Percentiles rank a stretch among this genome's conserved stretches.
These are phyloP conservation scores for Fabrea salina DNA, from an alignment of 169 alveolate genomes.

Conservation along the genomic window DNA sequence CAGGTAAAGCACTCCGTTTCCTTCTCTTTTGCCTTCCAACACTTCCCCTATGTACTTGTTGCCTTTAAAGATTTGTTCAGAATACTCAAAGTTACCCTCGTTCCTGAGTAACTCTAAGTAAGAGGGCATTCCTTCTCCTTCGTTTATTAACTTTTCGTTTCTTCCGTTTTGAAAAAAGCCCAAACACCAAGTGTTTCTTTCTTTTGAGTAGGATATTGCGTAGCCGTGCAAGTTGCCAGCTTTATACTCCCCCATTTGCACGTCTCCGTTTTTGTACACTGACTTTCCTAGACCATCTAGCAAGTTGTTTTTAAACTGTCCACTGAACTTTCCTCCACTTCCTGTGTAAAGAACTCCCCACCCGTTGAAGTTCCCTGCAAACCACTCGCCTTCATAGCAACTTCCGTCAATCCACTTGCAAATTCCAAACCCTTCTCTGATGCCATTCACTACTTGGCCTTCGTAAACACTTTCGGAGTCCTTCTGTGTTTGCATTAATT, in stretches of 20 bases:
- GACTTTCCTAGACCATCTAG: constrained; percentile 15
- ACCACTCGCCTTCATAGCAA: constrained; percentile 69
- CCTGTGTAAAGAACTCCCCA: constrained; percentile 23
- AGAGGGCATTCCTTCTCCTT: constrained; percentile 15
- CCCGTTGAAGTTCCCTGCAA: no score
- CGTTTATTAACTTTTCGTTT: background rate
- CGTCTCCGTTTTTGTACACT: constrained; percentile 9
- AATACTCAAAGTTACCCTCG: background rate
- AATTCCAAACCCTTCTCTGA: constrained; percentile 61
- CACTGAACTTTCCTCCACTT: constrained; percentile 15
- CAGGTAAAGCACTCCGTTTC: constrained; percentile 16
- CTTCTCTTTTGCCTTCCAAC: constrained; percentile 7
- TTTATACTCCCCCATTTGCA: constrained; percentile 10
- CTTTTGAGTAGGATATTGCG: background rate
- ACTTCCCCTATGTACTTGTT: constrained; percentile 17
- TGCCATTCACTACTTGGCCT: constrained; percentile 58
- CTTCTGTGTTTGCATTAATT: constrained; percentile 29
- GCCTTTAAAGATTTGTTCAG: background rate
- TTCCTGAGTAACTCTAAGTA: background rate
- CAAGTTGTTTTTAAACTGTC: constrained; percentile 1
- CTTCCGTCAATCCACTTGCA: constrained; percentile 65
- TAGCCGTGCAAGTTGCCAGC: constrained; percentile 8
- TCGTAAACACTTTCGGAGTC: constrained; percentile 53
- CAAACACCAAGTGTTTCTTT: background rate
- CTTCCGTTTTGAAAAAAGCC: background rate